phyloP scores from a whole-genome alignment of 108 stramenopile genomes.

The Skeletonema menzelii region DNA sequence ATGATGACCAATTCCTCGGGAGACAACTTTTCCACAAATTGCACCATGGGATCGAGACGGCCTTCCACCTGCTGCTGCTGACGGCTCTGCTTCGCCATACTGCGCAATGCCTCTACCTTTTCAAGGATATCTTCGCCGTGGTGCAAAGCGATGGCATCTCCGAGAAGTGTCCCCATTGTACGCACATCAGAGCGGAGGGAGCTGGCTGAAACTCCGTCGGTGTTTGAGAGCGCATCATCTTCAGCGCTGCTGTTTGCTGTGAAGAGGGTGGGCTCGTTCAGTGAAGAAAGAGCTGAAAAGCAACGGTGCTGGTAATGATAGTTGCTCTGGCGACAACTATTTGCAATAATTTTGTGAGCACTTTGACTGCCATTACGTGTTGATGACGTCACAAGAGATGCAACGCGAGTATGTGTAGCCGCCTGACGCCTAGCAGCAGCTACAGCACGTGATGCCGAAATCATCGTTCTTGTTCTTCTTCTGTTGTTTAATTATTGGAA shows the following conservation, averaged over 20 bases:
- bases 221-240: constrained; percentile 40
- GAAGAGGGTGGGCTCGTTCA: constrained; percentile 45
- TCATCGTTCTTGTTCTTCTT: not conserved
- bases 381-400: not conserved
- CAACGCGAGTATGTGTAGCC: not conserved
- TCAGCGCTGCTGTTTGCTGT: not conserved
- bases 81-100: constrained; percentile 63
- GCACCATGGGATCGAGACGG: constrained; percentile 52
- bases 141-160: constrained; percentile 64
- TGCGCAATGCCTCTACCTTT: constrained; percentile 71
- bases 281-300: constrained; percentile 18
- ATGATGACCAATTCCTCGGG: constrained; percentile 67
- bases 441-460: not conserved
- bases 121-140: constrained; percentile 63
- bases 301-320: not conserved
- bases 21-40: constrained; percentile 42
- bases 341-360: constrained; percentile 2
- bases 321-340: not conserved
- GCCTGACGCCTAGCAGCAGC: not conserved
- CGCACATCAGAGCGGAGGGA: constrained; percentile 72
- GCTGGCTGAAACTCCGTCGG: not conserved
- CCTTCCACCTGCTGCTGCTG: constrained; percentile 42
- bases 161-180: constrained; percentile 78
- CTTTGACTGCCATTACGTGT: not conserved
- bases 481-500: not conserved